Evolutionary conservation across 352 stramenopile species (phyloP), one percentile per base, ranked within the genome.

Genomic region (Pythium pectinolyticum): DNA sequence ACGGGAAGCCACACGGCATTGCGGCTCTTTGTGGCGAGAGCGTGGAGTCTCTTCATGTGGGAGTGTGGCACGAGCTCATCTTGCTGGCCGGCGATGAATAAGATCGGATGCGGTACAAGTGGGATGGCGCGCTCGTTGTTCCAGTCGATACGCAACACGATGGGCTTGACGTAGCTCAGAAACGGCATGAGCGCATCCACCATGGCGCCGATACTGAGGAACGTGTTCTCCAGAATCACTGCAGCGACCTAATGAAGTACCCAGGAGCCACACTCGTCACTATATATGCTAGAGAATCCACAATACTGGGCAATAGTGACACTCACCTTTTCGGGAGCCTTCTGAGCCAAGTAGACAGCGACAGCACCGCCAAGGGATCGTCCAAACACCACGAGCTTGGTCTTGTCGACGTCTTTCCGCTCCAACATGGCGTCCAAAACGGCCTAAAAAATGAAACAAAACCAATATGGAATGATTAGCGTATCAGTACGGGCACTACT

Each of bases 141-240:
- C 93, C 93, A 98, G 30, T 90, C 71, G 37, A 98, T 97, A 9
- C 89, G 74, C 41, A 98, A 77, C 39, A 98, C 80, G 15, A 98
- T 59, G 1, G 76, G 66, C 74, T 98, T 98, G 34, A 98, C 61
- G 35, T 92, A 91, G 25, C 83, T 75, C 12, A 98, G 62, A 27
- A 91, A 83, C 5, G 94, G 95, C 86, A 98, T 96, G 35, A 98
- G 55, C 48, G 86, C 73, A 77, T 98, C 92, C 1, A 98, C 92
- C 92, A 98, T 98, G 1, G 83, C 70, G 1, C 84, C 84, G 57
- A 98, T 98, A 57, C 80, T 97, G 17, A 94, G 67, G 67, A 98
- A 98, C 14, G 95, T 98, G 69, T 98, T 98, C 67, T 98, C 95
- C 14, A 98, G 66, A 40, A 98, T 86, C 24, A 98, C 68, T 27